A percentile compares a stretch with the other conserved stretches of the same genome.
These are phyloP conservation scores for Solanum sejunctum DNA, from an alignment of 257 asterid genomes.

Conservation along the genomic window DNA sequence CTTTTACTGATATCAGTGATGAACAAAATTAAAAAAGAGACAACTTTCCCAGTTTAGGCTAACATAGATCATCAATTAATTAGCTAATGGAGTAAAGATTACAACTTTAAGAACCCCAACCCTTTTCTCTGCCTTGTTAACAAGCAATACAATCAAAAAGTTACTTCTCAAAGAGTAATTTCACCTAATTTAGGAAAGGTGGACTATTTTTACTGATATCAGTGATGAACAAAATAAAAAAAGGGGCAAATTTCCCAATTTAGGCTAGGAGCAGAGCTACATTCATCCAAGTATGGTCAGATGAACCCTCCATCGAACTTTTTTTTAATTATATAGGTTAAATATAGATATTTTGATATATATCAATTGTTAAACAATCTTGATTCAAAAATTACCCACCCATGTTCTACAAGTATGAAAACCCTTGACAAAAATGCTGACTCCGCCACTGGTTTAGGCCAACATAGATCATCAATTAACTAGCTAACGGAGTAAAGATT, in stretches of 20 bases:
- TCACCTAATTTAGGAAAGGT: not conserved
- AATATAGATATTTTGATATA: too few species aligned
- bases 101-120: not conserved
- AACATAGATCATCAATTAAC: not conserved
- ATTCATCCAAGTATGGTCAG: too few species aligned
- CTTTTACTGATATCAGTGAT: not conserved
- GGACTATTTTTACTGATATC: not conserved
- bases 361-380: too few species aligned
- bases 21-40: not conserved
- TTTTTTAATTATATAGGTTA: too few species aligned
- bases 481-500: not conserved
- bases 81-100: not conserved
- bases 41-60: not conserved
- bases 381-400: too few species aligned
- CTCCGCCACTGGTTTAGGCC: not conserved
- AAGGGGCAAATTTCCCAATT: not conserved
- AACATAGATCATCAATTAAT: not conserved
- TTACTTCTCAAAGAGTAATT: not conserved
- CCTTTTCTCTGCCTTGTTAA: not conserved
- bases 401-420: too few species aligned
- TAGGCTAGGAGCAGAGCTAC: not conserved
- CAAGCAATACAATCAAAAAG: not conserved
- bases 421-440: too few species aligned
- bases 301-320: too few species aligned
- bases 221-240: not conserved